Conservation (phyloP, 208 protist genomes). For the Leishmania tropica region DNA sequence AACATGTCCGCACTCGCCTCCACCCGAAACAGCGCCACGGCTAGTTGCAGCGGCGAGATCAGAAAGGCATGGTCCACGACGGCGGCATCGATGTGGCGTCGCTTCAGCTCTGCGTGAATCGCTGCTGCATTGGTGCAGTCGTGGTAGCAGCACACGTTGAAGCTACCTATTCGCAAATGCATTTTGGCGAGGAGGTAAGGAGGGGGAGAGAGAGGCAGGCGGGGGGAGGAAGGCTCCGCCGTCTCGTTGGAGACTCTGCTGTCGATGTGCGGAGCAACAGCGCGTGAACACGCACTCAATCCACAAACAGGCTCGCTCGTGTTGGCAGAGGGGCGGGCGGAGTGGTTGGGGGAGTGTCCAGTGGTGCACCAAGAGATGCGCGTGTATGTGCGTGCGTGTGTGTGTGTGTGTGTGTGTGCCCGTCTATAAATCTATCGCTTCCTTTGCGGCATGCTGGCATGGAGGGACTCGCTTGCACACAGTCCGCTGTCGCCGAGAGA, state of each 20-base stretch:
- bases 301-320: neutral
- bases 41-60: constrained; percentile 71
- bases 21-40: constrained; percentile 61
- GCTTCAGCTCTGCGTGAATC: constrained; percentile 53
- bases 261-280: neutral
- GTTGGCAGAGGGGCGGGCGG: neutral
- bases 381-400: neutral
- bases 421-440: neutral
- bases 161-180: constrained; percentile 21
- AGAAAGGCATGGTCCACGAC: constrained; percentile 73
- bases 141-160: constrained; percentile 52
- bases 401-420: neutral
- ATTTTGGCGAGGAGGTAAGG: neutral
- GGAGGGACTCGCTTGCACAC: neutral
- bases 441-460: neutral
- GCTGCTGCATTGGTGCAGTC: constrained; percentile 41
- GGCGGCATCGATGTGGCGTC: constrained; percentile 51
- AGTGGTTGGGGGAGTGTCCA: neutral
- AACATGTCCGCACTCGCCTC: constrained; percentile 12
- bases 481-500: neutral
- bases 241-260: neutral
- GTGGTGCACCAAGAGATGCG: neutral
- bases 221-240: neutral
- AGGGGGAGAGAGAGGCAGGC: neutral
- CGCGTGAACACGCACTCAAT: neutral